phyloP scores from a whole-genome alignment of 148 eudicot species.

The Bassia scoparia region DNA sequence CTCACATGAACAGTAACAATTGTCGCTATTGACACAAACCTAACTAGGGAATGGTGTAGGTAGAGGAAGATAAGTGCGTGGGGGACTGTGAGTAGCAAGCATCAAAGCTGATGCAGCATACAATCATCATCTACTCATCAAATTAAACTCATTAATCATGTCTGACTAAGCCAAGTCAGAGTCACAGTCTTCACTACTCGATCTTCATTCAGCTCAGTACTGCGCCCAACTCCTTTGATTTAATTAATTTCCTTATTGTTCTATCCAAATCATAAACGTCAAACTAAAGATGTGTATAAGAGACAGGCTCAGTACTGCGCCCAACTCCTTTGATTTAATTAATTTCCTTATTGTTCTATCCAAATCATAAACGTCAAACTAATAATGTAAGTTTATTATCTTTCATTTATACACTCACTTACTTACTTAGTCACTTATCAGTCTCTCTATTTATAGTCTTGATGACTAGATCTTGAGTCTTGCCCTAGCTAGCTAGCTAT shows the following conservation, averaged over 20 bases:
- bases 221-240: conserved; percentile 14
- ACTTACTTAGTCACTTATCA: too few species aligned
- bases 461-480: too few species aligned
- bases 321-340: conserved; percentile 9
- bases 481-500: too few species aligned
- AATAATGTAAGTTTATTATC: too few species aligned
- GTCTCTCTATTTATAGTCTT: too few species aligned
- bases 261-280: too few species aligned
- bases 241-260: background rate
- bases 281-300: too few species aligned
- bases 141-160: conserved; percentile 3
- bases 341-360: background rate
- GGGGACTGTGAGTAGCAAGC: background rate
- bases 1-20: too few species aligned
- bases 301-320: background rate
- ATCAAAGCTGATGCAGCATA: conserved; percentile 34
- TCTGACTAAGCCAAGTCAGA: conserved; percentile 12
- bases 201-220: background rate
- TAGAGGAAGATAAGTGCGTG: background rate
- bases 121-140: conserved; percentile 29
- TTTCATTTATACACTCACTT: too few species aligned
- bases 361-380: too few species aligned
- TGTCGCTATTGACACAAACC: too few species aligned
- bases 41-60: background rate
- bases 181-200: too few species aligned